These are phyloP conservation scores for Naganishia onofrii DNA, from an alignment of 768 basidiomycete genomes.

Conservation along the genomic window DNA sequence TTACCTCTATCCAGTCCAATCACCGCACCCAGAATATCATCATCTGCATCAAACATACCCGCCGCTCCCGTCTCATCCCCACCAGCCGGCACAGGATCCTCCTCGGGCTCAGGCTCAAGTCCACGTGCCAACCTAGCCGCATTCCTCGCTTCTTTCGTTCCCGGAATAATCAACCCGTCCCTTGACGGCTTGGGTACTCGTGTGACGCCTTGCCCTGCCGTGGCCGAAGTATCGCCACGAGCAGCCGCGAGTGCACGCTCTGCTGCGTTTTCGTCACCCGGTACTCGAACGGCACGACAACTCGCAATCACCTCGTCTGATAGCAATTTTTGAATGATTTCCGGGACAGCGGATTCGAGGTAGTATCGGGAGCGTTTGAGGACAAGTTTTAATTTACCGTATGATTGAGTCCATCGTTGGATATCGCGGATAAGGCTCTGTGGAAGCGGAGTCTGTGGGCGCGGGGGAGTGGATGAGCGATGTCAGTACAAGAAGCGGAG, in stretches of 20 bases:
- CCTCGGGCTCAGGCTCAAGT: conserved; percentile 35
- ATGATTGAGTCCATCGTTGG: conserved; percentile 87
- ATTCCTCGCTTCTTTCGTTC: conserved; percentile 63
- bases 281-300: conserved; percentile 59
- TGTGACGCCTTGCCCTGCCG: conserved; percentile 70
- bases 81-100: conserved; percentile 37
- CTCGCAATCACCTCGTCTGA: conserved; percentile 68
- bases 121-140: conserved; percentile 40
- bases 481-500: no score
- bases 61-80: conserved; percentile 56
- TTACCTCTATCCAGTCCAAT: conserved; percentile 85
- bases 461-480: conserved; percentile 66
- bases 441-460: conserved; percentile 83
- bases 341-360: conserved; percentile 92
- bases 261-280: conserved; percentile 62
- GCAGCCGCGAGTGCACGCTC: conserved; percentile 4
- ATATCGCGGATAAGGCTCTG: conserved; percentile 81
- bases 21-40: conserved; percentile 89
- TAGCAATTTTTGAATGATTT: conserved; percentile 80
- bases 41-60: conserved; percentile 55
- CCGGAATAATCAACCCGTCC: conserved; percentile 80
- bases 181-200: conserved; percentile 78
- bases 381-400: conserved; percentile 97
- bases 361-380: conserved; percentile 97
- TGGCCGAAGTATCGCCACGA: neutral